Evolutionary conservation across 2,329 filamentous ascomycete genomes (phyloP), one percentile per base, ranked within the genome.

Genomic region (Tympanopsis confertula): DNA sequence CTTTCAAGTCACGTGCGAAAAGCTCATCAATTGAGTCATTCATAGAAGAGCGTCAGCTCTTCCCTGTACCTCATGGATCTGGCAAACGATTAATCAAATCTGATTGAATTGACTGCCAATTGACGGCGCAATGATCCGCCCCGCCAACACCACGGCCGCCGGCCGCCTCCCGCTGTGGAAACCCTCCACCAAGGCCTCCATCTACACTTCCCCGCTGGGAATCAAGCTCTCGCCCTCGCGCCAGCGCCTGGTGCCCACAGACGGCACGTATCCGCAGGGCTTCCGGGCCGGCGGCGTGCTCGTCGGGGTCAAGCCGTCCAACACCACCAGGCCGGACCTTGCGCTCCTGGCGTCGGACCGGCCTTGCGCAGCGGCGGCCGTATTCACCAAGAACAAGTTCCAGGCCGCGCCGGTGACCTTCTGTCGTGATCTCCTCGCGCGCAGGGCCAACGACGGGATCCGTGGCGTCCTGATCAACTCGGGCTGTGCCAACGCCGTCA

Each of bases 351-450:
- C 81, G n/a, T 96, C 91, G 5, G 86, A 94, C 50, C 71, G 70
- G 38, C 86, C 88, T 39, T 95, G 87, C 58, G 73, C 84, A 5
- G 88, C 82, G 5, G 86, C 88, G 1, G 91, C 87, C 5, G 88
- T 96, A 35, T 95, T 96, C 65, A 98, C 91, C 39, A 91, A 87
- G 61, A 98, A 98, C 66, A 88, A 89, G 59, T 98, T 98, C 65
- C 88, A 95, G 61, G 91, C 91, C 14, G 91, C 91, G 10, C 91
- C 91, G 4, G 89, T 98, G 35, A 86, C 85, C 20, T 83, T 94
- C 43, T 89, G 83, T 57, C 72, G 78, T 44, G 69, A 81, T 40
- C 74, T 88, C 42, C 63, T 94, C 24, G 68, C 77, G 54, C 68
- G 67, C 45, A 74, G 76, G 47, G 65, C 68, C 35, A 84, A 86